Evolutionary conservation across 768 basidiomycete species (phyloP), one percentile per base, ranked within the genome.

Genomic region (Tylopilus vinaceipallidus): DNA sequence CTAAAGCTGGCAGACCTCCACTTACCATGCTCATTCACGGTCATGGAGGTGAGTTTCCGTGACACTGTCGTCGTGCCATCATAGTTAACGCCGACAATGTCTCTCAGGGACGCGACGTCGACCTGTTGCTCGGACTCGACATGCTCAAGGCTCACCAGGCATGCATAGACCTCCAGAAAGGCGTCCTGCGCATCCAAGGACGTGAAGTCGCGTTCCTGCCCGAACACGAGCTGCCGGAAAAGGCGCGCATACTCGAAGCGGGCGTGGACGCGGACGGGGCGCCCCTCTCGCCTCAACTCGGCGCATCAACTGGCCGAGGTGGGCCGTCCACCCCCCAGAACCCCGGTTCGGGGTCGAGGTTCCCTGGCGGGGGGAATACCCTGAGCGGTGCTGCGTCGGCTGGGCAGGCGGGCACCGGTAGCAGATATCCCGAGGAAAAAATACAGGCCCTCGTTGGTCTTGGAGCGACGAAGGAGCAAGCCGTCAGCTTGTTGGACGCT

Each of bases 141-240:
- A 98, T 98, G 97, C 82, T 98, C 53, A 98, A 93, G 69, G 90
- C 94, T 0, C 91, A 98, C 66, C 94, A 97, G 64, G 95, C 94
- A 6, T 90, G 85, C 62, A 98, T 99, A 66, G 97, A 99, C 69
- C 80, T 99, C 20, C 77, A 85, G 58, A 92, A 92, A 67, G 82
- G 84, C 56, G 88, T 89, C 12, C 82, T 99, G 19, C 81, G 92
- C n/a, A 98, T 99, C 42, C 90, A 93, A 73, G 87, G 82, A 16
- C 80, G 91, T 13, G 91, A 97, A 68, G 86, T 99, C 9, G 69
- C 71, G 16, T 99, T 99, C 76, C 74, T 99, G 4, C 68, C 91
- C 2, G 97, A 99, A 71, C 97, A 99, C 67, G 91, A 98, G 69
- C 78, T 99, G 4, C 95, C 95, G 1, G 84, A 85, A 10, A 87